Evolutionary conservation across 1,284 basidiomycete genomes (phyloP).

Genomic region (Leucoagaricus sp.): DNA sequence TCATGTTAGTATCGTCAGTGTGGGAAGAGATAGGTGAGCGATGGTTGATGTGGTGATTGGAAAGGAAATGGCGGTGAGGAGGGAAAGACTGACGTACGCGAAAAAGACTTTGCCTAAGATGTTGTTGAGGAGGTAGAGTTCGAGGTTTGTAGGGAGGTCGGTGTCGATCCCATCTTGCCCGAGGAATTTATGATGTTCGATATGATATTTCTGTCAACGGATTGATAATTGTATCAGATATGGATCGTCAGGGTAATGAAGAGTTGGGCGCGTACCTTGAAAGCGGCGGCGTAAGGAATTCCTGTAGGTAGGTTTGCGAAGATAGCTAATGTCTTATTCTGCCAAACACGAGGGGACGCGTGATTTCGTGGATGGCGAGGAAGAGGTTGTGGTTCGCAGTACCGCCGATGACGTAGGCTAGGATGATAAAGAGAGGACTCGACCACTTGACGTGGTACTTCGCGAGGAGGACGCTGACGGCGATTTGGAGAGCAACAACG

Average conservation of each 20-base stretch:
- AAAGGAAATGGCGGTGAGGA: too few relatives aligned
- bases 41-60: too few relatives aligned
- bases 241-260: neutral
- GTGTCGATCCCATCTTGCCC: conserved; percentile 98
- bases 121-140: conserved; percentile 88
- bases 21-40: neutral
- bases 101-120: conserved; percentile 98
- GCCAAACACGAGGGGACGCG: conserved; percentile 82
- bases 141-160: conserved; percentile 87
- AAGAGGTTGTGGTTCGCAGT: conserved; percentile 98
- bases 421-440: conserved; percentile 73
- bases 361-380: conserved; percentile 97
- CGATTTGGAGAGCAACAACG: conserved; percentile 82
- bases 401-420: conserved; percentile 88
- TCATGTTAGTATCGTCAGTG: conserved; percentile 5
- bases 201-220: conserved; percentile 80
- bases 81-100: conserved; percentile 61
- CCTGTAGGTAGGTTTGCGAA: conserved; percentile 93
- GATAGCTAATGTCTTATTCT: conserved; percentile 89
- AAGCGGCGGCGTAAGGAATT: conserved; percentile 93
- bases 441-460: conserved; percentile 38
- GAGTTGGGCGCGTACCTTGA: conserved; percentile 67
- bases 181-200: conserved; percentile 92
- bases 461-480: conserved; percentile 58
- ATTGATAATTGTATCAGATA: neutral